Evolutionary conservation across 164 flowering plant species (phyloP), one percentile per base, ranked within the genome.

Genomic region (Hamamelis virginiana): DNA sequence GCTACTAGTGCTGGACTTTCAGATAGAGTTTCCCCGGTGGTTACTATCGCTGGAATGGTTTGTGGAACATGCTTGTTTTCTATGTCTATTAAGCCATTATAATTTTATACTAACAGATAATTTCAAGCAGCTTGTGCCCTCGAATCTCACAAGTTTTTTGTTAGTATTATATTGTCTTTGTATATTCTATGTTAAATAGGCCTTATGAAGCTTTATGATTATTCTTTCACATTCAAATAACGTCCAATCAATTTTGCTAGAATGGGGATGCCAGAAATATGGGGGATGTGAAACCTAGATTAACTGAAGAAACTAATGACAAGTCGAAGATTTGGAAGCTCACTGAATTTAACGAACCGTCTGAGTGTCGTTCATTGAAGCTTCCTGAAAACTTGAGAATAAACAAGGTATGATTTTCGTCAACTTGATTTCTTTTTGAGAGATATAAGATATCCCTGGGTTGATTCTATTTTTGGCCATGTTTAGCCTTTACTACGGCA

Each of bases 241-340:
- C 41, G 25, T 27, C 1, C 6, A 6, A 58, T 55, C 68, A 4
- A 23, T 48, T 69, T 64, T 59, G 23, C 50, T 73, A 90, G 95
- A 86, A 80, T 78, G 91, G 95, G 22, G 95, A 88, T 57, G 64
- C 81, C 10, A 67, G 94, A 64, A 86, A 59, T 68, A 43, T 86
- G 83, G 88, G 68, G 21, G 94, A 89, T 76, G 82, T 86, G 65
- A 90, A 90, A 72, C 88, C 95, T 52, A 81, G 87, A 76, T 60
- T 90, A 26, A 48, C 72, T 59, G 95, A 88, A 69, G 95, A 90
- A 72, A 61, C 78, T 14, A 77, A 82, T 74, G 95, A 90, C 61
- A 90, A 90, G 72, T 83, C 95, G 19, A 90, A 88, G 81, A 79
- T 88, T 61, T 90, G 92, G 95, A 88, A 90, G 79, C 88, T 90